Base-by-base conservation (phyloP, 2,329 filamentous ascomycete genomes). In the Fusarium longipes region DNA sequence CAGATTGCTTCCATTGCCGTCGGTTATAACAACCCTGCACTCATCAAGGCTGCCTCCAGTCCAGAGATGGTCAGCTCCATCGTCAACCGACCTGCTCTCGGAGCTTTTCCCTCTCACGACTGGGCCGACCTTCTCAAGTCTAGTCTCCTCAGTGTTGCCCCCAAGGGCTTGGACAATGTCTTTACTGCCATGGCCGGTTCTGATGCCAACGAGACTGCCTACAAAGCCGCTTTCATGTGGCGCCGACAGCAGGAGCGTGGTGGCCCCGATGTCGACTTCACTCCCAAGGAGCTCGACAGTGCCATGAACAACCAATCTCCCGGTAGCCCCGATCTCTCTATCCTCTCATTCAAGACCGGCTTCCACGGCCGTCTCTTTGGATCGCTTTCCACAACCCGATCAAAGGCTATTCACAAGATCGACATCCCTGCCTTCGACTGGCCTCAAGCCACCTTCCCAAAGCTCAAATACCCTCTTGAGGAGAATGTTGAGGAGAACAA, bases 201-300 rank as follows among this genome's bases (percentile, higher is more conserved):
- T 20, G 93, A 97, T 75, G 93, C 93, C 80, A 97, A 97, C 82
- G 94, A 97, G 82, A 91, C 92, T 32, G 94, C 94, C 40, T 97
- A 93, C 87, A 97, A 97, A 83, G 93, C 93, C 10, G 93, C 94
- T 48, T 97, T 97, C 82, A 97, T 97, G 90, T 96, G 91, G 86
- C 90, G 91, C 75, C 89, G 92, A 47, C 91, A 93, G 79, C 85
- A 89, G 67, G 88, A 96, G 80, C 92, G 94, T 64, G 93, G 93
- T 70, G 93, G 93, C 9, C 83, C 87, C 43, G 79, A 90, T 35
- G 91, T 90, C 55, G 92, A 95, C 58, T 97, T 97, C 82, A 92
- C 91, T 32, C 81, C 88, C 51, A 88, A 92, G 74, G 94, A 97
- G 79, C 83, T 94, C 62, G 77, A 82, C 44, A 89, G 88, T 11